phyloP scores from a whole-genome alignment of 441 rosid genomes.

The Theobroma grandiflorum region DNA sequence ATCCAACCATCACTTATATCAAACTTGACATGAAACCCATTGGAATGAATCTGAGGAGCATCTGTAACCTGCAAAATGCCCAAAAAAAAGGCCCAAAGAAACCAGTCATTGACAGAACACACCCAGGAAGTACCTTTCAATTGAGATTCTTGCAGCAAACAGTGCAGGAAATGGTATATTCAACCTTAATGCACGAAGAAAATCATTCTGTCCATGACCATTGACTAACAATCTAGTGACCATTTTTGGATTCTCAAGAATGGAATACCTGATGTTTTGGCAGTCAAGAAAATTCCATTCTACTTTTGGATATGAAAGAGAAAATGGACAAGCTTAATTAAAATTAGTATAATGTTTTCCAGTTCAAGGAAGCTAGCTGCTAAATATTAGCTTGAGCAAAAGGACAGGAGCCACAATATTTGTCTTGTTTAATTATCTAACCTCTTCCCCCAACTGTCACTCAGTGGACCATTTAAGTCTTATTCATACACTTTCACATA shows the following conservation, averaged over 20 bases:
- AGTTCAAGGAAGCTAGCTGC: no score
- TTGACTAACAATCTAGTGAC: background rate
- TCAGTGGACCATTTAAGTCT: no score
- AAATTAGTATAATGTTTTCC: no score
- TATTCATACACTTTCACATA: no score
- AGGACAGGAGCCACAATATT: no score
- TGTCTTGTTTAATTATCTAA: no score
- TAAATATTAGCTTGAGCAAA: no score
- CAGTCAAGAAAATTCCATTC: background rate
- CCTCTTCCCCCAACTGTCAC: no score
- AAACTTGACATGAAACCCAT: conserved; percentile 96
- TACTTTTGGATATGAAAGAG: no score
- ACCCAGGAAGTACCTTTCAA: background rate
- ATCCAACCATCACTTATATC: conserved; percentile 96
- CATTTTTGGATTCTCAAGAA: background rate
- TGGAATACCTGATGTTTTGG: background rate
- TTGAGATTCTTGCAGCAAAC: background rate
- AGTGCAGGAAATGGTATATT: conserved; percentile 1
- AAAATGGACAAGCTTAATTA: no score
- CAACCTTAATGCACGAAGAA: conserved; percentile 1
- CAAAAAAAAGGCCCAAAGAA: conserved; percentile 3
- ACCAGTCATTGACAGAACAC: conserved; percentile 6
- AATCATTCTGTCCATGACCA: background rate
- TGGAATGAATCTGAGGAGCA: conserved; percentile 99
- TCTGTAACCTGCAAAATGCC: conserved; percentile 75